Conservation (phyloP, 2,329 filamentous ascomycete species). For the Ophiosphaerella narmari region DNA sequence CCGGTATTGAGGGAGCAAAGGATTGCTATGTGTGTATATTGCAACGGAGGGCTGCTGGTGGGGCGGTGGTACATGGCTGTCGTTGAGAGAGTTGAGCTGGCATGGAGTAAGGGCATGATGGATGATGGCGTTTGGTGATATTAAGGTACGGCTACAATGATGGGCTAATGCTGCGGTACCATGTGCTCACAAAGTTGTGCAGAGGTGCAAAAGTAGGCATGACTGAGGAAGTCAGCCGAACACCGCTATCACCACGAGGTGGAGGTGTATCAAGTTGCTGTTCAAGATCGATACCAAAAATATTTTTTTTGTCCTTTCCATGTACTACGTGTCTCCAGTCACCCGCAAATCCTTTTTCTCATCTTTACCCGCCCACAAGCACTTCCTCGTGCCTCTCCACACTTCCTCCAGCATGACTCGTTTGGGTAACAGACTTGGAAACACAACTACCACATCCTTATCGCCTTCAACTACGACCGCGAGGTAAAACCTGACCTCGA, state of each 20-base stretch:
- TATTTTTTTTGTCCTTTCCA: background rate
- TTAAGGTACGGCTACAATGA: conserved; percentile 13
- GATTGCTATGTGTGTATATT: background rate
- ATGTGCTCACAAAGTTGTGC: conserved; percentile 8
- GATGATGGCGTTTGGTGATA: conserved; percentile 6
- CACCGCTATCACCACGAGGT: no score
- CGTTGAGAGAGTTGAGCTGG: background rate
- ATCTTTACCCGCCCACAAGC: conserved; percentile 70
- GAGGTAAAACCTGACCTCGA: conserved; percentile 88
- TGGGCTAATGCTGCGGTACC: background rate
- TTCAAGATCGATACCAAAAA: background rate
- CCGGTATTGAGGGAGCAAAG: conserved; percentile 57
- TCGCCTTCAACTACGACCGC: conserved; percentile 90
- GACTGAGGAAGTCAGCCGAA: no score
- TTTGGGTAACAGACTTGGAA: conserved; percentile 78
- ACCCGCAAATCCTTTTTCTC: background rate
- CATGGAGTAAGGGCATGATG: background rate
- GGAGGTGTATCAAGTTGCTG: no score
- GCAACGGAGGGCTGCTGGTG: no score
- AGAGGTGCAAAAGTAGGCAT: background rate
- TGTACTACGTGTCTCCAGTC: background rate
- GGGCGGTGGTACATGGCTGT: background rate
- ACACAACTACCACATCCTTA: conserved; percentile 89
- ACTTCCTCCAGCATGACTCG: conserved; percentile 80
- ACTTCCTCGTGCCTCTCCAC: conserved; percentile 83